Base-by-base conservation (phyloP, 805 yeast species). In the Wickerhamiella lipophila region DNA sequence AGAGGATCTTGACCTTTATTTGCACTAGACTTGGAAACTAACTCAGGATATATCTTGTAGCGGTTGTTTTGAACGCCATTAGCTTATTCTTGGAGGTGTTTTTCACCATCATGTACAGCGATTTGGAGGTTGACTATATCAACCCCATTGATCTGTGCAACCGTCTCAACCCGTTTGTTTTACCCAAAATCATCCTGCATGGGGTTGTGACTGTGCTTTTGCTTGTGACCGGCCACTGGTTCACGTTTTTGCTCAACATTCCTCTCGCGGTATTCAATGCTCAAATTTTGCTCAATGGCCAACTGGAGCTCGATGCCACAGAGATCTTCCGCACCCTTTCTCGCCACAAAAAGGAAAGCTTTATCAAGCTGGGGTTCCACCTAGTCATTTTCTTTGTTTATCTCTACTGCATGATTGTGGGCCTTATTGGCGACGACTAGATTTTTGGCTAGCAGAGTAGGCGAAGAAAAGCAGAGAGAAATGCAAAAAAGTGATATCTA, bases 101-200 rank as follows among this genome's bases (percentile, higher is more conserved):
- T 67, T 88, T 88, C 75, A 86, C 96, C 45, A 87, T 88, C 68
- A 79, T 87, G 81, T 89, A 83, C 72, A 83, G 94, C 56, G 97
- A 88, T 68, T 52, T 41, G 50, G 60, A 58, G 54, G 58, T 56
- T 51, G 96, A 89, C 66, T 89, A 87, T 71, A 88, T 89, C 70
- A 89, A 89, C 67, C 96, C 96, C 48, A 86, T 89, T 60, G 97
- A 92, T 66, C 75, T 89, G 57, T 89, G 98, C 72, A 84, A 84
- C 70, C 85, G 83, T 61, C 77, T 92, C 61, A 92, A 89, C 73
- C 79, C 52, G 19, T 81, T 83, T 70, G 79, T 89, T 58, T 71
- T 83, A 36, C 96, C 96, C 44, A 96, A 92, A 68, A 95, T 94
- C 41, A 81, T 72, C 3, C 64, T 88, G 54, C 96, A 92, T 57